phyloP scores from a whole-genome alignment of 148 eudicot genomes.

The Cornus suecica region DNA sequence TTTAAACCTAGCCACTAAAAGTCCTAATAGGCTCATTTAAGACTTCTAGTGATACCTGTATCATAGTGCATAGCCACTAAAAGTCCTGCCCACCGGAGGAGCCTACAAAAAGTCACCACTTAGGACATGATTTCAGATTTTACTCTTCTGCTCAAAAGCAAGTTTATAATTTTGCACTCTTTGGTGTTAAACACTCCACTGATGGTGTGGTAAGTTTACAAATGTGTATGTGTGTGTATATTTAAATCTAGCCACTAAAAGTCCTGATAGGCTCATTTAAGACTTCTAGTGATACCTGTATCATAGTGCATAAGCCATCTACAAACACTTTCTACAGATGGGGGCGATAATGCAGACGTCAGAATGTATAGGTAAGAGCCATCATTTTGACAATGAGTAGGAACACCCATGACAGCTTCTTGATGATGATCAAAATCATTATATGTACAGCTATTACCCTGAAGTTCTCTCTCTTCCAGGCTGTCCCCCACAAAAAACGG shows the following conservation, averaged over 20 bases:
- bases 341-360: slow-evolving; percentile 76
- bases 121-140: background rate
- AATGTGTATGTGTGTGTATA: no score
- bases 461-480: slow-evolving; percentile 23
- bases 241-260: background rate
- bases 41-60: slow-evolving; percentile 30
- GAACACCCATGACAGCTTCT: slow-evolving; percentile 41
- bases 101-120: slow-evolving; percentile 24
- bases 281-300: slow-evolving; percentile 30
- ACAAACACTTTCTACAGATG: slow-evolving; percentile 54
- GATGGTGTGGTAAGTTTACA: slow-evolving; percentile 2
- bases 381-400: slow-evolving; percentile 58
- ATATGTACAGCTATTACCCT: slow-evolving; percentile 15
- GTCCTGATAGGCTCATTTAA: background rate
- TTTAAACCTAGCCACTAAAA: background rate
- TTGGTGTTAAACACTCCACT: slow-evolving; percentile 18
- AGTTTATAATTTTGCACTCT: slow-evolving; percentile 14
- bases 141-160: slow-evolving; percentile 3
- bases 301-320: slow-evolving; percentile 52
- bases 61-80: slow-evolving; percentile 30
- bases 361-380: slow-evolving; percentile 64
- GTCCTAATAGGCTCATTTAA: background rate
- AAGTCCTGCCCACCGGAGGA: no score
- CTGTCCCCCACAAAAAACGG: slow-evolving; percentile 44
- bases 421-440: slow-evolving; percentile 20